Conservation (phyloP, 371 early-diverging fungal genomes). For the Mucor velutinosus region DNA sequence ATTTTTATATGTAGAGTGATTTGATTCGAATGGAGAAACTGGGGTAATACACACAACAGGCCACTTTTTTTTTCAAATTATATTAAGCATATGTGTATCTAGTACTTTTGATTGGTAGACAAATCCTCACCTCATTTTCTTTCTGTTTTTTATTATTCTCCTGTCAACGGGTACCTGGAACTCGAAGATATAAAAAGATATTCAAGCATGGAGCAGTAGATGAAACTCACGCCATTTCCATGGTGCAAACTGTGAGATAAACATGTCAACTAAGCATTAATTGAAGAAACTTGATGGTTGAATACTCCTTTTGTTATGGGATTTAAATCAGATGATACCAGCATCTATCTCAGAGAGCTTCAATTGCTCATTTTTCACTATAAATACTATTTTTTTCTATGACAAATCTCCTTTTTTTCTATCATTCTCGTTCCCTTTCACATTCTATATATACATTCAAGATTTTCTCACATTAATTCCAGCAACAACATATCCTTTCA, state of each 20-base stretch:
- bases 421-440: not conserved
- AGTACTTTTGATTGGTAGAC: constrained; percentile 15
- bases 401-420: constrained; percentile 3
- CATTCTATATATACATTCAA: not conserved
- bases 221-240: constrained; percentile 20
- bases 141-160: not conserved
- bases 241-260: not conserved
- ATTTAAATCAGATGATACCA: not conserved
- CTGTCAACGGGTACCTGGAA: constrained; percentile 8
- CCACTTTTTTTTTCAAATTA: constrained; percentile 27
- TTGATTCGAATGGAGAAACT: constrained; percentile 4
- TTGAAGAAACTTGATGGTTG: not conserved
- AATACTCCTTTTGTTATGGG: not conserved
- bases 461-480: constrained; percentile 11
- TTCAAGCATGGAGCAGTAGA: not conserved
- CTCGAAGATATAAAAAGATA: not conserved
- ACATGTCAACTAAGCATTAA: not conserved
- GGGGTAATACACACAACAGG: constrained; percentile 27
- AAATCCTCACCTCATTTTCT: constrained; percentile 31
- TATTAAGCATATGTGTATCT: not conserved
- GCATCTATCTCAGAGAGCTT: not conserved
- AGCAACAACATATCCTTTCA: not conserved
- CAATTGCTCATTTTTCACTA: not conserved
- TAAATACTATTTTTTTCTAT: not conserved
- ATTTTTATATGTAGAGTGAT: not conserved